Base-by-base conservation (phyloP, 768 basidiomycete genomes). In the Mrakia blollopis region DNA sequence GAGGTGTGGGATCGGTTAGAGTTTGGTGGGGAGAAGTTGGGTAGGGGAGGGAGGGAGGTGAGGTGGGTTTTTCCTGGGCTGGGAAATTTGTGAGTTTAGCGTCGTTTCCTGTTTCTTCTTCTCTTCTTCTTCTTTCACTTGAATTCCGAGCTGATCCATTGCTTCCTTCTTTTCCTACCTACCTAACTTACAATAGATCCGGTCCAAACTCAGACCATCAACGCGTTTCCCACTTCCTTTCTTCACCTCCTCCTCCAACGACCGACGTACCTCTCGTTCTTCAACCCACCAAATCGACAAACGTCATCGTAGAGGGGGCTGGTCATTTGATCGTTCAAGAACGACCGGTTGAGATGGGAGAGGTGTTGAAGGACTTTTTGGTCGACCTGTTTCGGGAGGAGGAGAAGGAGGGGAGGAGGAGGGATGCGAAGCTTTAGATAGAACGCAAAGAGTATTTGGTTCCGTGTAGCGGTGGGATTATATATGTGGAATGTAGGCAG, bases 321-420 rank as follows among this genome's bases (percentile, higher is more conserved):
- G 65, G 65, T 4, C 65, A 68, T 68, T 8, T 68, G 2, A 25
- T 68, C 2, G 65, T 68, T 18, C 65, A 68, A 39, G 65, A 68
- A n/a, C 18, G 65, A 10, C 65, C 65, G 8, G n/a, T 68, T 7
- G 65, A 68, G 39, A 68, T 68, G 35, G 65, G 65, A 1, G 37
- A 18, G 35, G 65, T 41, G 10, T 3, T 68, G 65, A 37, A 5
- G 37, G 65, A 68, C 21, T 68, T 68, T n/a, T 68, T 68, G 65
- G 65, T 68, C 21, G 65, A 68, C 13, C 5, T 68, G 25, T 68
- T 39, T n/a, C 23, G 37, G 14, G 30, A 21, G 30, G 1, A 9
- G 8, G 65, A n/a, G 30, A 6, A 16, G 13, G 39, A 39, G 11
- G 65, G 39, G 57, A 28, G 18, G 57, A 18, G 16, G 47, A 50